These are phyloP conservation scores for Rhizopus arrhizus DNA, from an alignment of 371 early-diverging fungal genomes.

Conservation along the genomic window DNA sequence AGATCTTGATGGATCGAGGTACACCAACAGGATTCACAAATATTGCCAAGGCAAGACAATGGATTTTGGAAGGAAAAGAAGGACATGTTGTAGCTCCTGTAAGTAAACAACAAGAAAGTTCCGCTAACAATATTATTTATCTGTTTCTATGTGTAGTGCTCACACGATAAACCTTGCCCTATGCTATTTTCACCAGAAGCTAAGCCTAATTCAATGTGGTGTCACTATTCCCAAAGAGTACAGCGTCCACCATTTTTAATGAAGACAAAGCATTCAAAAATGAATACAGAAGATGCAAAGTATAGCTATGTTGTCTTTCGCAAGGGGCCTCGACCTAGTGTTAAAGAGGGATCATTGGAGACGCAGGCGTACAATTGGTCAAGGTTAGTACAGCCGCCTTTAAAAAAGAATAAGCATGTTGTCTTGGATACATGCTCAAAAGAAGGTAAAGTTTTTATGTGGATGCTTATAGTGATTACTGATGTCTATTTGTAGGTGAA, in stretches of 20 bases:
- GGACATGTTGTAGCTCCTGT: slow-evolving; percentile 74
- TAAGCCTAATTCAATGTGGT: slow-evolving; percentile 64
- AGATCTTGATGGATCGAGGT: slow-evolving; percentile 85
- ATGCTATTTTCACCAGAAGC: slow-evolving; percentile 50
- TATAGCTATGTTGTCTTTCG: slow-evolving; percentile 83
- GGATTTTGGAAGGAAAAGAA: slow-evolving; percentile 53
- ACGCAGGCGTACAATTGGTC: slow-evolving; percentile 69
- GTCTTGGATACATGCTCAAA: slow-evolving; percentile 70
- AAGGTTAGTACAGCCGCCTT: slow-evolving; percentile 69
- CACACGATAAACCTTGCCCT: slow-evolving; percentile 78
- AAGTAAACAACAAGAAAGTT: slow-evolving; percentile 27
- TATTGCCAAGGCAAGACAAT: slow-evolving; percentile 73
- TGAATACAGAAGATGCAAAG: slow-evolving; percentile 74
- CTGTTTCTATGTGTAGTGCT: slow-evolving; percentile 54
- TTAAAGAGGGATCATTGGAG: slow-evolving; percentile 29
- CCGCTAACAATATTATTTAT: not conserved
- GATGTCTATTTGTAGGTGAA: slow-evolving; percentile 28
- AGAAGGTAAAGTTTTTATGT: slow-evolving; percentile 39
- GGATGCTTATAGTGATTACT: not conserved
- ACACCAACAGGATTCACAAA: slow-evolving; percentile 77
- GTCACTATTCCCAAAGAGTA: slow-evolving; percentile 84
- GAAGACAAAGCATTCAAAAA: slow-evolving; percentile 72
- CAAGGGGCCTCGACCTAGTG: slow-evolving; percentile 56
- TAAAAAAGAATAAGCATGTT: slow-evolving; percentile 80
- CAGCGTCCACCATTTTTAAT: slow-evolving; percentile 75